phyloP scores from a whole-genome alignment of 352 stramenopile species.

The Globisporangium acanthophoron region DNA sequence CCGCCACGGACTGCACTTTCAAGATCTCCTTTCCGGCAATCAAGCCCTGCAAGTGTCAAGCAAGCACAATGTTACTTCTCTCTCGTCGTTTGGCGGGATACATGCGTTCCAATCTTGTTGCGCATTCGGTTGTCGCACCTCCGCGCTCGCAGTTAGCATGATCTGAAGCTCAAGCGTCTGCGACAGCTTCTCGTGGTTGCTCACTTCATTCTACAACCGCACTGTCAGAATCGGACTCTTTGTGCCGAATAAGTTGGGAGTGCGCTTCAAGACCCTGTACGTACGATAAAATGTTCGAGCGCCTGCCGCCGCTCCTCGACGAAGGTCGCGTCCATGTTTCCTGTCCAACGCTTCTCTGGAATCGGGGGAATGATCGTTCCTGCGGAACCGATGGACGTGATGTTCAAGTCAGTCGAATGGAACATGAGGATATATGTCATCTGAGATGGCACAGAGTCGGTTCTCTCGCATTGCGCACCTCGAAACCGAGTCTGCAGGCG shows the following conservation, averaged over 20 bases:
- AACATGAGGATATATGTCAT: neutral
- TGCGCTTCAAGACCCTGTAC: neutral
- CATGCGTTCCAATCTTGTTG: neutral
- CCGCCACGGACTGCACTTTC: constrained; percentile 66
- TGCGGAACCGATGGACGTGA: constrained; percentile 6
- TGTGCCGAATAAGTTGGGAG: too few relatives aligned
- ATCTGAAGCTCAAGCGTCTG: constrained; percentile 82
- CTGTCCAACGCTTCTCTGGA: constrained; percentile 83
- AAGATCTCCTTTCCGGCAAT: constrained; percentile 81
- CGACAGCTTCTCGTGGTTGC: constrained; percentile 76
- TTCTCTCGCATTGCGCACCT: constrained; percentile 23
- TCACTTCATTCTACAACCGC: constrained; percentile 76
- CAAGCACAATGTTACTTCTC: neutral
- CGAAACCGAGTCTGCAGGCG: constrained; percentile 72
- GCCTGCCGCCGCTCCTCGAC: constrained; percentile 84
- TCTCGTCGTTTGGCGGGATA: neutral
- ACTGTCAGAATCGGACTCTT: neutral
- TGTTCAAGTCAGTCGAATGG: neutral
- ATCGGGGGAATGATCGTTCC: constrained; percentile 87
- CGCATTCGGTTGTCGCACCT: constrained; percentile 27
- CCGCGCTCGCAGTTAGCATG: constrained; percentile 71
- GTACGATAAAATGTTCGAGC: constrained; percentile 85
- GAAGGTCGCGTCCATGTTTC: constrained; percentile 88
- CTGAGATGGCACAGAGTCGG: too few relatives aligned
- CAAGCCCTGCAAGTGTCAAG: constrained; percentile 40